These are phyloP conservation scores for Lipomyces spencermartinsiae DNA, from an alignment of 805 yeast genomes.

Conservation along the genomic window DNA sequence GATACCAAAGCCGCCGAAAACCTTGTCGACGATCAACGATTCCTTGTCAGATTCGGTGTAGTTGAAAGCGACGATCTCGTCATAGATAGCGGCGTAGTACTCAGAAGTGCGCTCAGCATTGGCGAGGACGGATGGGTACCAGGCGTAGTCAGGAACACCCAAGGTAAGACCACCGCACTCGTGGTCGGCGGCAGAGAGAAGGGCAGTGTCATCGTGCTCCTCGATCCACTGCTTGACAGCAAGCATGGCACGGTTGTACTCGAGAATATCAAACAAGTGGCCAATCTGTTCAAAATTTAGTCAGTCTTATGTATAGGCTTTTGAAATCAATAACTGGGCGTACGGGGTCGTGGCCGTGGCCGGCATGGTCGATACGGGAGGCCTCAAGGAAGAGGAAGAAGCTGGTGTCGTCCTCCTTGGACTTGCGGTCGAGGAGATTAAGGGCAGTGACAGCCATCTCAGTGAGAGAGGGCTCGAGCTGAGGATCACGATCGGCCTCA, in stretches of 20 bases:
- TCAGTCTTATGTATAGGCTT: neutral
- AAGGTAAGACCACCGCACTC: constrained; percentile 95
- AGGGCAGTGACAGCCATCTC: constrained; percentile 81
- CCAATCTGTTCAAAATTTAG: constrained; percentile 51
- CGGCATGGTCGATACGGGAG: constrained; percentile 93
- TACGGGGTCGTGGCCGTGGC: constrained; percentile 91
- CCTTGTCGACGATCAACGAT: constrained; percentile 42
- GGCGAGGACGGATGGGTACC: constrained; percentile 81
- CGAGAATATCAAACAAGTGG: constrained; percentile 88
- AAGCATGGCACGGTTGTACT: constrained; percentile 80
- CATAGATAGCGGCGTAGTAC: constrained; percentile 47
- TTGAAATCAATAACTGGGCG: neutral
- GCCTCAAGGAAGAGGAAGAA: constrained; percentile 90
- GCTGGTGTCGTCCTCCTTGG: constrained; percentile 77
- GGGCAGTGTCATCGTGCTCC: constrained; percentile 73
- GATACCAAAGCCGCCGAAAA: constrained; percentile 73
- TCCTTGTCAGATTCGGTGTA: constrained; percentile 14
- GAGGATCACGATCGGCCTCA: constrained; percentile 73
- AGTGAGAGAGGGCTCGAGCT: constrained; percentile 72
- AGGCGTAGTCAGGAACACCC: constrained; percentile 86
- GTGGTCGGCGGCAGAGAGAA: constrained; percentile 88
- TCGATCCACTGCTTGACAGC: constrained; percentile 76
- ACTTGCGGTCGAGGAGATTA: constrained; percentile 67
- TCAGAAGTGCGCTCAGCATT: constrained; percentile 82
- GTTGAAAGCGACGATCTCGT: constrained; percentile 36